phyloP scores from a whole-genome alignment of 352 stramenopile genomes.

The Phytophthora pini region DNA sequence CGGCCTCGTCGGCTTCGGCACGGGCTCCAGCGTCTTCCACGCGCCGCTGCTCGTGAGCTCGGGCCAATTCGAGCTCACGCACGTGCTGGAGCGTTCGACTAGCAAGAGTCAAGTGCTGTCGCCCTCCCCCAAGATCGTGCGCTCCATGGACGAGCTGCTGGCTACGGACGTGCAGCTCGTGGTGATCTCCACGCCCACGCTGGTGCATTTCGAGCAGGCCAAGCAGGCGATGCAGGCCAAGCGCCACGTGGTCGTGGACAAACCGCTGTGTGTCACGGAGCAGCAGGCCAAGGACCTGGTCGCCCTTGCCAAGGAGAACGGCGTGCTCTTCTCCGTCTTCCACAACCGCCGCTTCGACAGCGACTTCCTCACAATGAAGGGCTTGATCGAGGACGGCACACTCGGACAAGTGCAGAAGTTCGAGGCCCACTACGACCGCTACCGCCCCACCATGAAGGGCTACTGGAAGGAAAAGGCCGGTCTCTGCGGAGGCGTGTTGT shows the following conservation, averaged over 20 bases:
- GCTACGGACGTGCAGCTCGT: slow-evolving; percentile 64
- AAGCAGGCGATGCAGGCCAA: slow-evolving; percentile 74
- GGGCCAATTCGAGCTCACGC: slow-evolving; percentile 69
- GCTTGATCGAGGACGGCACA: slow-evolving; percentile 50
- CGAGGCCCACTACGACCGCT: slow-evolving; percentile 75
- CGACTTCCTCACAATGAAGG: slow-evolving; percentile 72
- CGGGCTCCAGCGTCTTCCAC: slow-evolving; percentile 77
- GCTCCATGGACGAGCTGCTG: slow-evolving; percentile 75
- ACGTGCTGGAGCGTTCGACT: slow-evolving; percentile 78
- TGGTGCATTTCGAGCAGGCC: slow-evolving; percentile 77
- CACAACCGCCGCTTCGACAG: slow-evolving; percentile 82
- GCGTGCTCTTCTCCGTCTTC: slow-evolving; percentile 77
- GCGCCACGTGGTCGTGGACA: slow-evolving; percentile 82
- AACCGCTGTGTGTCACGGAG: slow-evolving; percentile 69
- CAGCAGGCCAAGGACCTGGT: slow-evolving; percentile 62
- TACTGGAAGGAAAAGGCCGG: slow-evolving; percentile 82
- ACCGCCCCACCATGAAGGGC: slow-evolving; percentile 70
- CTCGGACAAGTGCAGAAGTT: slow-evolving; percentile 65
- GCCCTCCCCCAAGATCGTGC: slow-evolving; percentile 63
- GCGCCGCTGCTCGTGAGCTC: slow-evolving; percentile 70
- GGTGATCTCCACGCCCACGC: slow-evolving; percentile 78
- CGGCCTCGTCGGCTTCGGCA: slow-evolving; percentile 78
- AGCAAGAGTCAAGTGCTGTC: slow-evolving; percentile 60
- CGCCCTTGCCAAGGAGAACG: slow-evolving; percentile 48
- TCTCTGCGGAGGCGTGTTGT: slow-evolving; percentile 66